Percentiles rank a stretch among this genome's conserved stretches.
phyloP scores from a whole-genome alignment of 2,329 filamentous ascomycete genomes.

The Tricladium varicosporioides region DNA sequence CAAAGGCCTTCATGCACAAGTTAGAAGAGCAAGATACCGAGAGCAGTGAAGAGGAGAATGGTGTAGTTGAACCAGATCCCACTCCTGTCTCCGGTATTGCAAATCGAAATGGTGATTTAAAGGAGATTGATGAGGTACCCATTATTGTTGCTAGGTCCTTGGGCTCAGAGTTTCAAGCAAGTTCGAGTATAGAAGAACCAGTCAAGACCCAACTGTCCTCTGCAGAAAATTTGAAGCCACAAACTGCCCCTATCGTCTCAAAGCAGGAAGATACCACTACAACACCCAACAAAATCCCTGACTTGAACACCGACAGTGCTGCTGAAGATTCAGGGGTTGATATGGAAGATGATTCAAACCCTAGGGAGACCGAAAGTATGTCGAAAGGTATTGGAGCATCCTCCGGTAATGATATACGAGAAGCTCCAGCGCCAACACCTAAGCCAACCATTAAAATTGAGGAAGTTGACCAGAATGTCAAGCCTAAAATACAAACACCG shows the following conservation, averaged over 20 bases:
- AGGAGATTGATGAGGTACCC: background rate
- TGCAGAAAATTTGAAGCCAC: too few species aligned
- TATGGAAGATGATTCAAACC: too few species aligned
- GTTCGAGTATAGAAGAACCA: too few species aligned
- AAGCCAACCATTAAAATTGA: background rate
- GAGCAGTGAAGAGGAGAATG: background rate
- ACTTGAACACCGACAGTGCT: too few species aligned
- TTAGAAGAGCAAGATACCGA: background rate
- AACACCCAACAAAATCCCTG: too few species aligned
- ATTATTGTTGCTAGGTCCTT: background rate
- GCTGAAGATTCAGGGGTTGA: too few species aligned
- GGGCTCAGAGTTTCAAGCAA: too few species aligned
- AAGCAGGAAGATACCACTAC: too few species aligned
- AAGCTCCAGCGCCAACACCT: background rate
- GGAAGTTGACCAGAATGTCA: background rate
- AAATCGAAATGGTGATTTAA: background rate
- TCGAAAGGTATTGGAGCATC: too few species aligned
- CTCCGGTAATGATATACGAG: background rate
- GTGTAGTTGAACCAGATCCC: background rate
- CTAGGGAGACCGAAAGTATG: too few species aligned
- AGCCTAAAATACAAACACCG: background rate
- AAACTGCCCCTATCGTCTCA: too few species aligned
- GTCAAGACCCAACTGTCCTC: too few species aligned
- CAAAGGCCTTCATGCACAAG: background rate
- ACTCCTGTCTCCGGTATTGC: background rate